A percentile compares a stretch with the other conserved stretches of the same genome.
Conservation (phyloP, 208 protist genomes). For the Trypanosoma congolense region DNA sequence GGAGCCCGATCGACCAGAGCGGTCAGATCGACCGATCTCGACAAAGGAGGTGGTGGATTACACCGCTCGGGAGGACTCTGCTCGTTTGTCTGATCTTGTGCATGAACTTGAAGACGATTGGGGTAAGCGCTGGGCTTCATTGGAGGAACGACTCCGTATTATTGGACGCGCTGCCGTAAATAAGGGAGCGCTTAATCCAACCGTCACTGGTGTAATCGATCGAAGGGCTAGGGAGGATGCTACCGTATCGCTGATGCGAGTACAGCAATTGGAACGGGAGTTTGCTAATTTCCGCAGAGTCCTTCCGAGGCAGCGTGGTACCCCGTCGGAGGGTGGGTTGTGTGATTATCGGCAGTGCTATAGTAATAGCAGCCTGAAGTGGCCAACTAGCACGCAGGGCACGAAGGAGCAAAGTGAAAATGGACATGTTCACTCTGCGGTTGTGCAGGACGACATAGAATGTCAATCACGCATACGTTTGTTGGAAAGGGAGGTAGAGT, state of each 20-base stretch:
- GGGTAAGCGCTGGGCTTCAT: conserved; percentile 59
- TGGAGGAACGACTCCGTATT: conserved; percentile 84
- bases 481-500: conserved; percentile 76
- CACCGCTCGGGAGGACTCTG: conserved; percentile 47
- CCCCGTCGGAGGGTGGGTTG: background rate
- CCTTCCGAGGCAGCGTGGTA: conserved; percentile 4
- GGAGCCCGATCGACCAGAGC: no score
- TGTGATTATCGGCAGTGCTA: background rate
- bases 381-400: background rate
- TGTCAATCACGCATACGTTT: conserved; percentile 27
- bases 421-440: background rate
- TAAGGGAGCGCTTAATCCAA: conserved; percentile 14
- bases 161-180: conserved; percentile 73
- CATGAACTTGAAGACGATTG: conserved; percentile 77
- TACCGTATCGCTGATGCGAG: conserved; percentile 74
- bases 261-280: conserved; percentile 79
- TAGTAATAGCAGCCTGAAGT: background rate
- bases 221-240: conserved; percentile 85
- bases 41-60: conserved; percentile 23
- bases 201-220: conserved; percentile 40
- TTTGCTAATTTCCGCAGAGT: conserved; percentile 41
- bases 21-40: no score
- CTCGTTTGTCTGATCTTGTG: conserved; percentile 39
- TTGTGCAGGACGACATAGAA: background rate
- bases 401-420: background rate